Base-by-base conservation (phyloP, 805 yeast genomes). In the Nakazawaea pomicola region DNA sequence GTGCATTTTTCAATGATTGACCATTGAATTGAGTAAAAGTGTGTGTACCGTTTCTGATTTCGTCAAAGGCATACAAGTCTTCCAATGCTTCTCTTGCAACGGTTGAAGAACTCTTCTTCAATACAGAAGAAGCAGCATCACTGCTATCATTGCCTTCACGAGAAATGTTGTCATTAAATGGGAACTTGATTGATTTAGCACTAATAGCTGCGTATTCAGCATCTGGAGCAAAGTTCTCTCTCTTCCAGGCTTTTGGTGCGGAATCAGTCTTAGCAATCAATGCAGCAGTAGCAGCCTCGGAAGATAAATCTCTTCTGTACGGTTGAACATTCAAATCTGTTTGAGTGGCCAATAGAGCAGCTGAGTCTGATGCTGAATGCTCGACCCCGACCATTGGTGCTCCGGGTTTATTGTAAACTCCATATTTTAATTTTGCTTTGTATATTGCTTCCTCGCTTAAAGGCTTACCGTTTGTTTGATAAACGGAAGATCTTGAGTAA, bases 381-480 rank as follows among this genome's bases (percentile, higher is more conserved):
- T 75, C 70, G 23, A 82, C 83, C n/a, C 91, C 90, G 5, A 78
- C 61, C 9, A 70, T 61, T 3, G 67, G 67, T 38, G 60, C 65
- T 15, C 71, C 76, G 35, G 75, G 83, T 49, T 70, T 64, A 34
- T 67, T 63, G 61, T 67, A 82, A 28, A 76, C 67, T 21, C 90
- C 90, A 51, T 80, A 81, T 52, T 76, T 82, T 55, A 81, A 61
- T 50, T 80, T 80, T 41, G 87, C 90, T 51, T 76, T 80, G 62
- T 83, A 84, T 42, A 80, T 61, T 6, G 93, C 93, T 56, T 81
- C 86, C 50, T 75, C 78, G 31, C 87, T 78, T 43, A 84, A 67
- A 10, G 87, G 88, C 52, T 76, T 78, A 8, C 87, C 90, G 48
- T 76, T 68, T 34, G 76, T 69, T 55, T 82, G 88, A 58, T 84